These are phyloP conservation scores for Talaromyces ruber DNA, from an alignment of 495 filamentous ascomycete genomes.

Conservation along the genomic window DNA sequence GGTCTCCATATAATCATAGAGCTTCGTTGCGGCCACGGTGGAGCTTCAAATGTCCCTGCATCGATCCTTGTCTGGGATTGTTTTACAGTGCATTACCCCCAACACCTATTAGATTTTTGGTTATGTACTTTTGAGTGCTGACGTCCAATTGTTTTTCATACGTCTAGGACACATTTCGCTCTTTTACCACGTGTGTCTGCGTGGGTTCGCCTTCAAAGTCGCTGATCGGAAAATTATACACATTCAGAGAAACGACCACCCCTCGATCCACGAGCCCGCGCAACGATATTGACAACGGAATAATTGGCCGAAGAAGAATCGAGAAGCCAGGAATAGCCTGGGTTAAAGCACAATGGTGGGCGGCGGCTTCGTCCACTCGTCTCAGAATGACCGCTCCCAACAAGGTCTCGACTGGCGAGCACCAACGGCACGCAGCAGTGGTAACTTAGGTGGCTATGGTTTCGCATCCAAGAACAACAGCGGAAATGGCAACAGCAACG, in stretches of 20 bases:
- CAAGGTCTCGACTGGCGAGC: slow-evolving; percentile 61
- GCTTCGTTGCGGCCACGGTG: slow-evolving; percentile 6
- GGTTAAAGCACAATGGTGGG: slow-evolving; percentile 51
- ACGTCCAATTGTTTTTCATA: neutral
- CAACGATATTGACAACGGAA: neutral
- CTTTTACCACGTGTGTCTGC: neutral
- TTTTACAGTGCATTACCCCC: neutral
- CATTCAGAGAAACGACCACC: neutral
- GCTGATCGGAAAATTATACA: neutral
- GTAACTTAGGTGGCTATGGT: slow-evolving; percentile 30
- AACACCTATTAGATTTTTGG: neutral
- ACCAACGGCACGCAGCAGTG: slow-evolving; percentile 28
- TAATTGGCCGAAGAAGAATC: neutral
- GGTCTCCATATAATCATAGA: neutral
- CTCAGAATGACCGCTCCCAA: slow-evolving; percentile 64
- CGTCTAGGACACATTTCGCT: neutral
- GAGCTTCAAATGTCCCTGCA: neutral
- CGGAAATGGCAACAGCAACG: slow-evolving; percentile 10
- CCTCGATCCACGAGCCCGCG: neutral
- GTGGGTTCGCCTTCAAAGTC: neutral
- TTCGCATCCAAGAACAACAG: slow-evolving; percentile 6
- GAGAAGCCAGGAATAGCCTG: neutral
- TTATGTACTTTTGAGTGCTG: neutral
- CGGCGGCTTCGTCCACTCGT: slow-evolving; percentile 22
- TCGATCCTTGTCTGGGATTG: neutral